Evolutionary conservation across 2,329 filamentous ascomycete species (phyloP).

Genomic region (Neocatenulostroma microsporum): DNA sequence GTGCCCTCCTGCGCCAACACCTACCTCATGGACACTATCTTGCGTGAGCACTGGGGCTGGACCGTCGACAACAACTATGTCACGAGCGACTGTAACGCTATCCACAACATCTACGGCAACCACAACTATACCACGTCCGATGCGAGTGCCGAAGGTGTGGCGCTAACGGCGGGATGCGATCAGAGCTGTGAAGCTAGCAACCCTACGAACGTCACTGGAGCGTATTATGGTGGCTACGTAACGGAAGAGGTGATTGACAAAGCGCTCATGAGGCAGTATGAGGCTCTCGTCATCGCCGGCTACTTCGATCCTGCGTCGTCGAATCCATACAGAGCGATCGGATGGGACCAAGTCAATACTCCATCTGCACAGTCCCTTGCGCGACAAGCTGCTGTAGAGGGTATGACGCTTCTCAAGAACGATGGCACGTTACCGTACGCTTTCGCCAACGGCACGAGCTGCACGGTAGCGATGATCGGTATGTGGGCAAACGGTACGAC

Average conservation of each 20-base stretch:
- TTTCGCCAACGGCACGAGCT: constrained; percentile 20
- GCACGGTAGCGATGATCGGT: constrained; percentile 48
- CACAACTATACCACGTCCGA: constrained; percentile 33
- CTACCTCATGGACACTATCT: constrained; percentile 55
- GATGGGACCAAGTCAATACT: constrained; percentile 50
- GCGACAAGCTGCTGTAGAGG: constrained; percentile 43
- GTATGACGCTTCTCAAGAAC: constrained; percentile 47
- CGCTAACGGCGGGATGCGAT: neutral
- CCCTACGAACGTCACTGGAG: neutral
- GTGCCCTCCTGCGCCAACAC: constrained; percentile 56
- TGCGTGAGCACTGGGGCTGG: constrained; percentile 60
- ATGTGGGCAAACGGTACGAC: constrained; percentile 51
- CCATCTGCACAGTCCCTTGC: constrained; percentile 49
- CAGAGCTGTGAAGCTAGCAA: constrained; percentile 2
- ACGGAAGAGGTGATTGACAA: constrained; percentile 32
- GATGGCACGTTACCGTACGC: constrained; percentile 42
- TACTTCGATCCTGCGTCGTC: constrained; percentile 45
- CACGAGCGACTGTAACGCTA: constrained; percentile 58
- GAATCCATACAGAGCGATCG: constrained; percentile 45
- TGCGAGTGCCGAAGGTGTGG: constrained; percentile 27
- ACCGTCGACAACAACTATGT: constrained; percentile 54
- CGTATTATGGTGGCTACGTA: constrained; percentile 2
- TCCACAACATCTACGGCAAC: constrained; percentile 50
- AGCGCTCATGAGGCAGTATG: constrained; percentile 47
- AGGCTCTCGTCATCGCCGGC: constrained; percentile 48